Percentiles rank a stretch among this genome's conserved stretches.
Evolutionary conservation across 1,284 basidiomycete species (phyloP).

Genomic region (Inonotus obliquus): DNA sequence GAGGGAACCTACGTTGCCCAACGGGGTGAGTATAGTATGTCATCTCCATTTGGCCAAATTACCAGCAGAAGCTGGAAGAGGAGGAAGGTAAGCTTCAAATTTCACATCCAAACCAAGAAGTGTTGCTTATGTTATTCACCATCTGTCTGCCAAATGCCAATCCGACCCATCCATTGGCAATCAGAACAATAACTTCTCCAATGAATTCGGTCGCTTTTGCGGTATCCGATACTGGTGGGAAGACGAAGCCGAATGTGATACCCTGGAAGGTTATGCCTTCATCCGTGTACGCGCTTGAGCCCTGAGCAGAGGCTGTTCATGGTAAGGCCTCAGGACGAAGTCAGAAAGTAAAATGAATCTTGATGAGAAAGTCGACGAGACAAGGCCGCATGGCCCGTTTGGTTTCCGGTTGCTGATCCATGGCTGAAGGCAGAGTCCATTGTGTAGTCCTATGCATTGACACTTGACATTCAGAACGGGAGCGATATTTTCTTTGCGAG

Average conservation of each 20-base stretch:
- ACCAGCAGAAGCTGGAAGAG: slow-evolving; percentile 43
- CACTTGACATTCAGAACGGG: too few relatives aligned
- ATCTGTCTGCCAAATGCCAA: slow-evolving; percentile 49
- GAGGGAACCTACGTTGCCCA: slow-evolving; percentile 38
- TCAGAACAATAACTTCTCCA: slow-evolving; percentile 54
- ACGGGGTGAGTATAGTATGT: slow-evolving; percentile 48
- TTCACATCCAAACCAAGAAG: neutral
- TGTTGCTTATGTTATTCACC: slow-evolving; percentile 36
- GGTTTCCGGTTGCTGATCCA: too few relatives aligned
- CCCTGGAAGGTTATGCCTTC: slow-evolving; percentile 50
- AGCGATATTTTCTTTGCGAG: too few relatives aligned
- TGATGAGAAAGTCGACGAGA: too few relatives aligned
- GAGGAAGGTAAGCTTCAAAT: neutral
- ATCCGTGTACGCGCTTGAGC: slow-evolving; percentile 17
- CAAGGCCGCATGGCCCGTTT: too few relatives aligned
- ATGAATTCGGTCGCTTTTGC: slow-evolving; percentile 49
- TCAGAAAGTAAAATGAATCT: too few relatives aligned
- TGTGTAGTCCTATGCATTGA: too few relatives aligned
- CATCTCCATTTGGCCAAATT: slow-evolving; percentile 52
- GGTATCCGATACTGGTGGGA: slow-evolving; percentile 42
- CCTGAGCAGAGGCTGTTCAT: slow-evolving; percentile 16
- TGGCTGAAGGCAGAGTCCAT: too few relatives aligned
- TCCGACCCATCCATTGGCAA: slow-evolving; percentile 49
- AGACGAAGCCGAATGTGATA: slow-evolving; percentile 46
- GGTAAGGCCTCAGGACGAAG: too few relatives aligned